Conservation (phyloP, 257 asterid species). For the Lycium ferocissimum region DNA sequence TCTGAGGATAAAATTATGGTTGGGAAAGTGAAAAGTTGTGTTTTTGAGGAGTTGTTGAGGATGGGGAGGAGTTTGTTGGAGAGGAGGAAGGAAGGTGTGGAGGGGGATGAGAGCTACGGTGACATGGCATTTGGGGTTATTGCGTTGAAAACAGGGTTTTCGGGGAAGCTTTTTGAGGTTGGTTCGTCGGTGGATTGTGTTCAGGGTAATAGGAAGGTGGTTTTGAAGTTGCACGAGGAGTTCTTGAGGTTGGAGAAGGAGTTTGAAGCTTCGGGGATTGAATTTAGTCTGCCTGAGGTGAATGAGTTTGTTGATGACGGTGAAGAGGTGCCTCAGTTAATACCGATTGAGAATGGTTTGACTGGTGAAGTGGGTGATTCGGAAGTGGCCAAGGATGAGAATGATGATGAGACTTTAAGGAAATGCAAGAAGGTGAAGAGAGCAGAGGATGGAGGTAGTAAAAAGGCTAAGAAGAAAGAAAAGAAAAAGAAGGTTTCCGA, state of each 20-base stretch:
- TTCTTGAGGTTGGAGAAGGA: constrained; percentile 84
- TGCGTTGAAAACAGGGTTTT: constrained; percentile 72
- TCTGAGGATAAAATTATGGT: constrained; percentile 72
- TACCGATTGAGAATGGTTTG: constrained; percentile 56
- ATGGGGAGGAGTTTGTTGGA: constrained; percentile 58
- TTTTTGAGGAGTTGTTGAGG: constrained; percentile 72
- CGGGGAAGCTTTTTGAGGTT: constrained; percentile 61
- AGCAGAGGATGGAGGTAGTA: constrained; percentile 48
- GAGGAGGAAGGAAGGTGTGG: constrained; percentile 54
- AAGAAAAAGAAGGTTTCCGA: constrained; percentile 41
- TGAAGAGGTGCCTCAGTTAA: constrained; percentile 73
- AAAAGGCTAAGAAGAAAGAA: constrained; percentile 50
- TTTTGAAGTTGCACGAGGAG: constrained; percentile 71
- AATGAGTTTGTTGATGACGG: constrained; percentile 43
- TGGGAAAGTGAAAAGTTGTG: constrained; percentile 75
- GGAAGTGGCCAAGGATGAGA: constrained; percentile 40
- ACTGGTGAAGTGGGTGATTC: constrained; percentile 29
- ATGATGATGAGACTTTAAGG: constrained; percentile 38
- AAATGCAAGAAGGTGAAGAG: constrained; percentile 63
- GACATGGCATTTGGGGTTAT: constrained; percentile 62
- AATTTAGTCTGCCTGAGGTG: constrained; percentile 58
- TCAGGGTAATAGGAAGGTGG: constrained; percentile 86
- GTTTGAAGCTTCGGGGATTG: constrained; percentile 59
- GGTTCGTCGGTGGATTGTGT: constrained; percentile 70
- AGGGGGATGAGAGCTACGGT: constrained; percentile 50